Conservation (phyloP, 208 protist species). For the Crithidia acanthocephali region DNA sequence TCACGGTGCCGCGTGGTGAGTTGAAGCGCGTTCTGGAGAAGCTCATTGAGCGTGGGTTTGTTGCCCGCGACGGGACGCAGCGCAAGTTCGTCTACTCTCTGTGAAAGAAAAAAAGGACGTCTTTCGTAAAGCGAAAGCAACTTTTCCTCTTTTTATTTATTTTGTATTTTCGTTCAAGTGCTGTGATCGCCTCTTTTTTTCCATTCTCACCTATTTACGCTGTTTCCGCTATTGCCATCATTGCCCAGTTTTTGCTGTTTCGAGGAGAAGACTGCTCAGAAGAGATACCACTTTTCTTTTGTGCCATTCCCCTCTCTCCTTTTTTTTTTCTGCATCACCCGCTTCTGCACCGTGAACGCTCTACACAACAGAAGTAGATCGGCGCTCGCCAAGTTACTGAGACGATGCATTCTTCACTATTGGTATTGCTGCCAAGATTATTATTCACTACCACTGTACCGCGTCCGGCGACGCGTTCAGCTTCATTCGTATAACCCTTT, state of each 20-base stretch:
- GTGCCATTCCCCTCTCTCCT: too few species aligned
- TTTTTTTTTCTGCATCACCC: too few species aligned
- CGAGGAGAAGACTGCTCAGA: too few species aligned
- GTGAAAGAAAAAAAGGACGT: conserved; percentile 26
- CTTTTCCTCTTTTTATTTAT: neutral
- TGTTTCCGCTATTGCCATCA: neutral
- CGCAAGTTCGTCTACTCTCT: conserved; percentile 34
- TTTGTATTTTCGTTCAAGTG: neutral
- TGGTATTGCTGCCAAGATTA: too few species aligned
- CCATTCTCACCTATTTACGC: neutral
- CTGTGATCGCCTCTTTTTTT: conserved; percentile 7
- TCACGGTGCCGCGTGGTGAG: conserved; percentile 29
- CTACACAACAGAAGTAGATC: too few species aligned
- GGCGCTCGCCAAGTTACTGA: too few species aligned
- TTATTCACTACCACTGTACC: neutral
- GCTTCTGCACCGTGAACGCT: too few species aligned
- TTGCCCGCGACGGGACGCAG: conserved; percentile 40
- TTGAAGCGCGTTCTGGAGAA: conserved; percentile 68
- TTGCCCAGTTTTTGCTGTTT: too few species aligned
- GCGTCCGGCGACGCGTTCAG: neutral
- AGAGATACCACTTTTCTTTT: too few species aligned
- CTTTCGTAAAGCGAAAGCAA: too few species aligned
- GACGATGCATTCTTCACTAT: too few species aligned
- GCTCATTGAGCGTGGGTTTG: conserved; percentile 58
- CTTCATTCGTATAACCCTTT: conserved; percentile 9